Conservation (phyloP, 257 asterid genomes). For the Agastache rugosa region DNA sequence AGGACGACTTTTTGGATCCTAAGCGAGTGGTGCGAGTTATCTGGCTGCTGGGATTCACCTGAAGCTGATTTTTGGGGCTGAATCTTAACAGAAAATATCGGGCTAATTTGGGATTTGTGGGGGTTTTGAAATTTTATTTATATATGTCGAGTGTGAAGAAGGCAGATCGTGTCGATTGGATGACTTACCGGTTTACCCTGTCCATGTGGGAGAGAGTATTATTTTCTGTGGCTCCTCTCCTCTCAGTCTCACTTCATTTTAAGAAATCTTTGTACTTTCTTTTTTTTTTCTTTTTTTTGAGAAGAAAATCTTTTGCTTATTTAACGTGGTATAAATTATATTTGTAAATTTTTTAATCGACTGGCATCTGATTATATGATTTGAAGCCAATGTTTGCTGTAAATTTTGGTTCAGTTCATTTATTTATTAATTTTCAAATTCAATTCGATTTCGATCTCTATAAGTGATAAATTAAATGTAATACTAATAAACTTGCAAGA, state of each 20-base stretch:
- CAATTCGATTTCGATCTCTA: too few relatives aligned
- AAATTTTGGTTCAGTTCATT: too few relatives aligned
- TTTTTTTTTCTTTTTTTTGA: background rate
- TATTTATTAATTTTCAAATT: too few relatives aligned
- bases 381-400: too few relatives aligned
- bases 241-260: background rate
- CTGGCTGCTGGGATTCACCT: background rate
- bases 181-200: conserved; percentile 13
- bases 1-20: background rate
- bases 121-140: conserved; percentile 36
- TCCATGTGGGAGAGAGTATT: background rate
- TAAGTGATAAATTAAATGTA: too few relatives aligned
- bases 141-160: background rate
- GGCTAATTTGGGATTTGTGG: conserved; percentile 13
- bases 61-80: conserved; percentile 26
- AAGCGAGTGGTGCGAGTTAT: background rate
- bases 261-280: background rate
- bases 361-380: too few relatives aligned
- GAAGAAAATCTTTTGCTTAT: background rate
- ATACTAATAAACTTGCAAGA: too few relatives aligned
- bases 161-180: conserved; percentile 8
- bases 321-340: too few relatives aligned
- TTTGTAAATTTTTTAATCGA: too few relatives aligned
- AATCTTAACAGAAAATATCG: conserved; percentile 13
- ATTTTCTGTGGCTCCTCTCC: conserved; percentile 1